These are phyloP conservation scores for Scenedesmus sp. DNA, from an alignment of 163 green algal genomes.

Conservation along the genomic window DNA sequence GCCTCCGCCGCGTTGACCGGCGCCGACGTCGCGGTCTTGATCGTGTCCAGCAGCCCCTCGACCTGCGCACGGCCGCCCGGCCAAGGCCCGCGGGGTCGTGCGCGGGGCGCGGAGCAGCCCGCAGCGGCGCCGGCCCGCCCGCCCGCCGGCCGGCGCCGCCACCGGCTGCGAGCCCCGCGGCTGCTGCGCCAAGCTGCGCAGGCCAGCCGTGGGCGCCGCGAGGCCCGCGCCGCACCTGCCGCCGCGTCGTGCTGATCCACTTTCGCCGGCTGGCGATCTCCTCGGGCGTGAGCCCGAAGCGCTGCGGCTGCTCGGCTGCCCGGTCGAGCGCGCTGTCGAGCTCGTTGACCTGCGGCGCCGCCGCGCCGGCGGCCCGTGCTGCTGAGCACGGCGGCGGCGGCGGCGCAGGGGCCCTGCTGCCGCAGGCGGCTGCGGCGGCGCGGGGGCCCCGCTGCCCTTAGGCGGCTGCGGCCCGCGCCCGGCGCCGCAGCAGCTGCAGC, in stretches of 20 bases:
- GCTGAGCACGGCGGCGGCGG: neutral
- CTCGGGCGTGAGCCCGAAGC: slow-evolving; percentile 63
- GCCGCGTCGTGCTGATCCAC: slow-evolving; percentile 56
- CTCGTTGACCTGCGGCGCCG: slow-evolving; percentile 63
- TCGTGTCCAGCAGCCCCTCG: slow-evolving; percentile 54
- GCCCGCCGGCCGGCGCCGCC: neutral
- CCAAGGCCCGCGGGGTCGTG: no score
- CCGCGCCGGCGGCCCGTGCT: neutral
- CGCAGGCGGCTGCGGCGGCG: no score
- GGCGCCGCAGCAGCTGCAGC: neutral
- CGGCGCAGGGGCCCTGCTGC: no score
- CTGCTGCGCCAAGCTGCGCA: no score
- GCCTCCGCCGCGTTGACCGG: slow-evolving; percentile 27
- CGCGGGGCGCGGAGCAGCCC: no score
- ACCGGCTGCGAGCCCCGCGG: neutral
- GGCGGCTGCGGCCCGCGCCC: no score
- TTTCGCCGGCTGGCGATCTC: slow-evolving; percentile 57
- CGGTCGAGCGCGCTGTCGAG: slow-evolving; percentile 58
- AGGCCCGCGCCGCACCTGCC: slow-evolving; percentile 33
- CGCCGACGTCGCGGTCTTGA: slow-evolving; percentile 54
- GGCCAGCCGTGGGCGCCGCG: no score
- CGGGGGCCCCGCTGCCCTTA: no score
- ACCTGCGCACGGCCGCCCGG: no score
- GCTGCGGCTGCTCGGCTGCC: slow-evolving; percentile 58
- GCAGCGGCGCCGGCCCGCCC: no score